A percentile compares a stretch with the other conserved stretches of the same genome.
Conservation (phyloP, 768 basidiomycete genomes). For the Leccinum subgranulosum region DNA sequence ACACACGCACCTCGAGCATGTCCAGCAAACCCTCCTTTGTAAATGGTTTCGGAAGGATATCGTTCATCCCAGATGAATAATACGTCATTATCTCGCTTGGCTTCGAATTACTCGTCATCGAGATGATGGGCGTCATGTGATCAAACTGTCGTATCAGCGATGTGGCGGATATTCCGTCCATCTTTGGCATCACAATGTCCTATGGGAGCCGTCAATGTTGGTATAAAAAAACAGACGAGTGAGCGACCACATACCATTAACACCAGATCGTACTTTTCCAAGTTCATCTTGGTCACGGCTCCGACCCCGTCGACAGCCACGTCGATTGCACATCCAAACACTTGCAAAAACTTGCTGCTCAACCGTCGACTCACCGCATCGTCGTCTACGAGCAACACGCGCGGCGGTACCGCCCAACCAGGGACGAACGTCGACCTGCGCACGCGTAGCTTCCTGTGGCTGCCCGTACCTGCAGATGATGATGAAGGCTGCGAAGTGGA, state of each 20-base stretch:
- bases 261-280: constrained; percentile 93
- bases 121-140: constrained; percentile 93
- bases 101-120: constrained; percentile 95
- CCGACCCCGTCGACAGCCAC: constrained; percentile 91
- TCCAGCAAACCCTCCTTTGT: constrained; percentile 88
- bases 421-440: constrained; percentile 80
- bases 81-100: constrained; percentile 93
- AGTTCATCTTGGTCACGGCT: constrained; percentile 95
- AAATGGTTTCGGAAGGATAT: constrained; percentile 95
- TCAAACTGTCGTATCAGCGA: constrained; percentile 94
- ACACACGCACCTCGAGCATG: constrained; percentile 75
- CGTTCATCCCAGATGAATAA: constrained; percentile 78
- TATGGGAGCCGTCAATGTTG: constrained; percentile 24
- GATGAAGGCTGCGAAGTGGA: constrained; percentile 16
- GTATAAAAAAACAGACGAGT: not conserved
- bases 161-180: constrained; percentile 88
- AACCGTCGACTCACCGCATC: constrained; percentile 88
- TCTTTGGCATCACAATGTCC: constrained; percentile 95
- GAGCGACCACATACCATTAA: constrained; percentile 68
- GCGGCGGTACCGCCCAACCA: constrained; percentile 87
- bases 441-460: constrained; percentile 54
- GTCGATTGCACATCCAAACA: constrained; percentile 93
- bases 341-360: constrained; percentile 90
- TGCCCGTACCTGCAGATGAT: constrained; percentile 1
- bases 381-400: constrained; percentile 92